Evolutionary conservation across 176 grass and related monocot genomes (phyloP).

Genomic region (Cymbopogon citratus): DNA sequence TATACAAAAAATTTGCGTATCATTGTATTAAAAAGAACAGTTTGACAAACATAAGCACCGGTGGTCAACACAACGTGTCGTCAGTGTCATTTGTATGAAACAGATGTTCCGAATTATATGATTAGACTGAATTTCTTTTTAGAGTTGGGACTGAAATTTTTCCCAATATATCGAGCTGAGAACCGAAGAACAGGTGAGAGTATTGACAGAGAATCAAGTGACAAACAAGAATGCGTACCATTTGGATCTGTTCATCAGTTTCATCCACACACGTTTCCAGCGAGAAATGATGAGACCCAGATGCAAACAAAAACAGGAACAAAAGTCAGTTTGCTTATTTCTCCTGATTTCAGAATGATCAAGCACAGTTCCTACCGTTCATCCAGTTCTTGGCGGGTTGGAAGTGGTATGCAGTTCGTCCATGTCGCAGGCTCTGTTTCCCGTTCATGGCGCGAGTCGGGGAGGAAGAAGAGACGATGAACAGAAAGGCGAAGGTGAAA

Average conservation of each 20-base stretch:
- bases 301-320: neutral
- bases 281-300: neutral
- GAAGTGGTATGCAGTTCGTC: conserved; percentile 65
- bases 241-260: conserved; percentile 47
- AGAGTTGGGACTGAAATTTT: neutral
- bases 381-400: conserved; percentile 68
- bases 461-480: neutral
- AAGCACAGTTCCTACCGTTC: conserved; percentile 31
- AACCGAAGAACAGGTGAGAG: neutral
- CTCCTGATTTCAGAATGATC: neutral
- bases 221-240: conserved; percentile 25
- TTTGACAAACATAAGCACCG: too few relatives aligned
- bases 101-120: neutral
- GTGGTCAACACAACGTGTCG: too few relatives aligned
- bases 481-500: neutral
- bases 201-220: neutral
- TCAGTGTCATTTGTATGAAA: neutral
- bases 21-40: too few relatives aligned
- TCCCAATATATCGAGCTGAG: neutral
- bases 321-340: neutral
- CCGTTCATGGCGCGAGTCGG: neutral
- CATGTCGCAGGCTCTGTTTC: neutral
- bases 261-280: neutral
- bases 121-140: neutral
- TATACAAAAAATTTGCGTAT: too few relatives aligned